Percentiles rank a stretch among this genome's conserved stretches.
Evolutionary conservation across 192 early-diverging fungal species (phyloP).

Genomic region (Podochytrium sp.): DNA sequence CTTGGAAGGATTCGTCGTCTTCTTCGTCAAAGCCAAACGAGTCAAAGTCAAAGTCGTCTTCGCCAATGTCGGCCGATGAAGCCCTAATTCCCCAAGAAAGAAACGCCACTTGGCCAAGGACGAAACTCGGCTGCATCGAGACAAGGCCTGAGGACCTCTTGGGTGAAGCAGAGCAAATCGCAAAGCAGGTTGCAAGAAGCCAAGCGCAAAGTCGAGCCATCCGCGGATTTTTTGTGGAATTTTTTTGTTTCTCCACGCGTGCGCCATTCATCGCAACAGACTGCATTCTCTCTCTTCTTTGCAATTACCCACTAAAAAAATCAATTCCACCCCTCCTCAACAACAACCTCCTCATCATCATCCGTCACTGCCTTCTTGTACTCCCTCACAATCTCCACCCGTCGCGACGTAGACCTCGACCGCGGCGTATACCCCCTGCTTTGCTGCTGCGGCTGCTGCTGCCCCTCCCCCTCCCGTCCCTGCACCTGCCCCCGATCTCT

Average conservation of each 20-base stretch:
- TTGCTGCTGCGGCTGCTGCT: not conserved
- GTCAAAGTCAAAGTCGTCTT: not conserved
- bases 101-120: too few relatives aligned
- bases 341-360: slow-evolving; percentile 19
- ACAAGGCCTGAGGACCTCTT: too few relatives aligned
- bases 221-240: too few relatives aligned
- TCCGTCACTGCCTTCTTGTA: not conserved
- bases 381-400: slow-evolving; percentile 19
- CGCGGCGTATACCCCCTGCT: not conserved
- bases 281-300: too few relatives aligned
- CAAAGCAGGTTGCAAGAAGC: too few relatives aligned
- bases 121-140: too few relatives aligned
- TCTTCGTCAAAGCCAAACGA: not conserved
- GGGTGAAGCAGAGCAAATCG: too few relatives aligned
- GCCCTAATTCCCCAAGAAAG: too few relatives aligned
- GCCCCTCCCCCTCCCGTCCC: not conserved
- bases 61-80: not conserved
- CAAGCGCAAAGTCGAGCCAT: too few relatives aligned
- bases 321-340: not conserved
- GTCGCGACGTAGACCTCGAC: not conserved
- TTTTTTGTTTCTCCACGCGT: too few relatives aligned
- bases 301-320: too few relatives aligned
- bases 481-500: not conserved
- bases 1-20: not conserved
- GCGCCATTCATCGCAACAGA: too few relatives aligned